A percentile compares a stretch with the other conserved stretches of the same genome.
Conservation (phyloP, 2,329 filamentous ascomycete species). For the Colletotrichum liaoningense region DNA sequence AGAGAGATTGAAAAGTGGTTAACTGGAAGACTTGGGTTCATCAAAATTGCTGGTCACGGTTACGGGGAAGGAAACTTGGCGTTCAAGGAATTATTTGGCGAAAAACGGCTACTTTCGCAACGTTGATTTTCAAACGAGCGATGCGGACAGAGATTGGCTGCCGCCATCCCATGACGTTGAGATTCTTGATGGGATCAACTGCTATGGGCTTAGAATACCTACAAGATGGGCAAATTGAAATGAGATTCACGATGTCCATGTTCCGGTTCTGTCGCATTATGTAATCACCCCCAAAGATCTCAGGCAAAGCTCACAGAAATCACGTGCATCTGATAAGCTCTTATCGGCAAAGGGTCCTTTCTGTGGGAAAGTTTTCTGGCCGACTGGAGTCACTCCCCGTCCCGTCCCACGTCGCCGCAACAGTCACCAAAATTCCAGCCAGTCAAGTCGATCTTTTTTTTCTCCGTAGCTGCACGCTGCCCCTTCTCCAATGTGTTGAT, state of each 20-base stretch:
- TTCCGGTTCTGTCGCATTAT: background rate
- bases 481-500: constrained; percentile 30
- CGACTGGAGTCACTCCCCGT: constrained; percentile 25
- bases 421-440: constrained; percentile 13
- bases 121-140: background rate
- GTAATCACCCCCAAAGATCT: background rate
- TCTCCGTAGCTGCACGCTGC: background rate
- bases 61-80: background rate
- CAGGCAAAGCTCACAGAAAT: background rate
- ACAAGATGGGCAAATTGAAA: background rate
- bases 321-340: constrained; percentile 3
- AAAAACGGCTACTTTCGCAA: background rate
- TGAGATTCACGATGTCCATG: background rate
- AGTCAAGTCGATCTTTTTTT: background rate
- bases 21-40: background rate
- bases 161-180: no score
- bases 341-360: constrained; percentile 12
- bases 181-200: no score
- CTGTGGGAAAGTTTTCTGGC: background rate
- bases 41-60: background rate
- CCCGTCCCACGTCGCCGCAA: background rate
- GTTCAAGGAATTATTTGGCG: background rate
- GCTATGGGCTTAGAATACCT: background rate
- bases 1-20: background rate
- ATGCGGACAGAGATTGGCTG: no score